Evolutionary conservation across 805 yeast species (phyloP).

Genomic region (Saccharomycopsis schoenii): DNA sequence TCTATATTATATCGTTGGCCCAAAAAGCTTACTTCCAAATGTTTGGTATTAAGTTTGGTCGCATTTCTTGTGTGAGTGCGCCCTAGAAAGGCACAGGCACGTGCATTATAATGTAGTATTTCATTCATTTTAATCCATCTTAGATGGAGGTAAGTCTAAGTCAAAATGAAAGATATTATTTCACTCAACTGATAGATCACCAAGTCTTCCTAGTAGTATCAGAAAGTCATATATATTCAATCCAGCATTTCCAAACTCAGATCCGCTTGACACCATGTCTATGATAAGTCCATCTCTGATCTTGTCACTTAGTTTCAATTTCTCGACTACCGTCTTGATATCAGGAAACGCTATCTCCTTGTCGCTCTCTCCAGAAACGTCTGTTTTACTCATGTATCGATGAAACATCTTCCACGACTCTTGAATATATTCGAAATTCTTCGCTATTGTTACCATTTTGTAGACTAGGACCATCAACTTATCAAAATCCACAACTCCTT

Average conservation of each 20-base stretch:
- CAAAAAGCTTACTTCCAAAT: neutral
- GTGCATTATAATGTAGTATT: no score
- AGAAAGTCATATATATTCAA: constrained; percentile 13
- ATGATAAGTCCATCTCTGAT: constrained; percentile 13
- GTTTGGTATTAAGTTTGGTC: neutral
- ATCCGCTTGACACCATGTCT: constrained; percentile 16
- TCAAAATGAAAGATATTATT: no score
- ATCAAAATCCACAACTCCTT: constrained; percentile 12
- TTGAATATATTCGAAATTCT: constrained; percentile 12
- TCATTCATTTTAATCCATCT: no score
- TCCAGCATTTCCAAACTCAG: constrained; percentile 9
- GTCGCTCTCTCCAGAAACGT: neutral
- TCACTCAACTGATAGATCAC: constrained; percentile 2
- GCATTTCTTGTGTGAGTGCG: no score
- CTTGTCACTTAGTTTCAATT: constrained; percentile 7
- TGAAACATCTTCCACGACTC: constrained; percentile 12
- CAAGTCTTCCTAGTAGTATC: constrained; percentile 11
- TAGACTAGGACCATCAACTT: constrained; percentile 6
- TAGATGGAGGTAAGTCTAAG: no score
- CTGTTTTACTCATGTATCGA: neutral
- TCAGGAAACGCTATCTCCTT: constrained; percentile 12
- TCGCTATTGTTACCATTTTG: constrained; percentile 8
- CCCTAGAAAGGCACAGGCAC: no score
- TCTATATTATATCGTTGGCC: neutral
- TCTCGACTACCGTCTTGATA: constrained; percentile 8